Conservation (phyloP, 2,329 filamentous ascomycete genomes). For the Cercospora berteroae region DNA sequence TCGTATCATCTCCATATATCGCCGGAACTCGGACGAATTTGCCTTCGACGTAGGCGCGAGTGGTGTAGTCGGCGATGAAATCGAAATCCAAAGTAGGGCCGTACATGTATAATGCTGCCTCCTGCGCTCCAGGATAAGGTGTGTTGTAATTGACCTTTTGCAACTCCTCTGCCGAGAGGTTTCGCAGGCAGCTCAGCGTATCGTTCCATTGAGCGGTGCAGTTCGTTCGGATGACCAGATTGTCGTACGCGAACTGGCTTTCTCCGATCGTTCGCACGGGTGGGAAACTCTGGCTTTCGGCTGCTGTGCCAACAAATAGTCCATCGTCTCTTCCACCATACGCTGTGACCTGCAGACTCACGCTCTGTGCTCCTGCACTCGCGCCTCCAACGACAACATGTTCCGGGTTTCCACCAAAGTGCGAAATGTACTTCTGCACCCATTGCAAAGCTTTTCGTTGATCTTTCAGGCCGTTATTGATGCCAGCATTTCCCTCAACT, state of each 20-base stretch:
- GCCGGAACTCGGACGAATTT: conserved; percentile 54
- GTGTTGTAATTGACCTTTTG: conserved; percentile 49
- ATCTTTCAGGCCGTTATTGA: conserved; percentile 70
- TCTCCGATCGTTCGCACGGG: conserved; percentile 49
- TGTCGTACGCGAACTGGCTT: conserved; percentile 54
- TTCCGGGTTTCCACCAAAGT: conserved; percentile 67
- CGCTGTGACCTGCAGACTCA: conserved; percentile 63
- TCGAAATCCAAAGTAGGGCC: conserved; percentile 52
- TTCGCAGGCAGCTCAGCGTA: conserved; percentile 52
- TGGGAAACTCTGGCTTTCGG: conserved; percentile 55
- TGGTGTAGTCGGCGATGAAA: conserved; percentile 53
- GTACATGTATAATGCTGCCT: conserved; percentile 52
- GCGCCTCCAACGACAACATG: conserved; percentile 68
- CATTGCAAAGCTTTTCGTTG: conserved; percentile 68
- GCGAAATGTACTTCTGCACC: conserved; percentile 63
- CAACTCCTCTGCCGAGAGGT: conserved; percentile 44
- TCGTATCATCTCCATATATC: conserved; percentile 57
- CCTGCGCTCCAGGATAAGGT: conserved; percentile 46
- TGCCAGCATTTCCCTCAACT: conserved; percentile 44
- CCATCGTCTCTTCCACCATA: conserved; percentile 49
- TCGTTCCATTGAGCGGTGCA: conserved; percentile 42
- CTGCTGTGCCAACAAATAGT: conserved; percentile 54
- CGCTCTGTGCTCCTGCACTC: conserved; percentile 65
- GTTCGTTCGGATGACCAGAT: conserved; percentile 49
- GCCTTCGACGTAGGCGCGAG: conserved; percentile 49